These are phyloP conservation scores for Pseudocercospora vitis DNA, from an alignment of 2,329 filamentous ascomycete genomes.

Conservation along the genomic window DNA sequence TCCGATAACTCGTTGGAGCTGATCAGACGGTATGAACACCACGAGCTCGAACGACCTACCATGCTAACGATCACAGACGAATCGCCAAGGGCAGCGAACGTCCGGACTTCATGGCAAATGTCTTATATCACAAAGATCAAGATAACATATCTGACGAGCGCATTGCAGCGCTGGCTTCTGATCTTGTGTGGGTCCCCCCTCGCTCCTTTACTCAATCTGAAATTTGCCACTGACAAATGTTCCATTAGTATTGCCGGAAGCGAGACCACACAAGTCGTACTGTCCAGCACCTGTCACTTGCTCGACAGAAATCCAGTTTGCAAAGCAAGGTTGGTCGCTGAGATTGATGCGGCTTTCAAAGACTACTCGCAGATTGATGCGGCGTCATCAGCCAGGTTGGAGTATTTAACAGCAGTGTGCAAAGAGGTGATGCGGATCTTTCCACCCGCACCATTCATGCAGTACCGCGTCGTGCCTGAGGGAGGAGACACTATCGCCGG, in stretches of 20 bases:
- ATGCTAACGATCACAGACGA: background rate
- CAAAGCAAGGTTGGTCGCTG: background rate
- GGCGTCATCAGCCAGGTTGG: constrained; percentile 5
- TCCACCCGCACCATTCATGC: constrained; percentile 9
- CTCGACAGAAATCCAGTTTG: constrained; percentile 6
- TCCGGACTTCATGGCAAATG: background rate
- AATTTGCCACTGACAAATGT: background rate
- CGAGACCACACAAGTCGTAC: background rate
- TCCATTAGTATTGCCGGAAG: background rate
- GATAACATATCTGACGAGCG: background rate
- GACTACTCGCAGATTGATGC: constrained; percentile 6
- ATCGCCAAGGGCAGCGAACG: background rate
- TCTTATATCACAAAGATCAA: background rate
- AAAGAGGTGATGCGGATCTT: constrained; percentile 17
- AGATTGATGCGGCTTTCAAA: constrained; percentile 7
- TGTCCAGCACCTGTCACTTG: background rate
- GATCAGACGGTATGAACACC: background rate
- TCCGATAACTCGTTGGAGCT: background rate
- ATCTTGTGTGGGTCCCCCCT: background rate
- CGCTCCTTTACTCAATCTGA: too few relatives aligned
- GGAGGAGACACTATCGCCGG: constrained; percentile 40
- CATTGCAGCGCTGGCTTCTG: background rate
- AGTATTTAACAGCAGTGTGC: constrained; percentile 4
- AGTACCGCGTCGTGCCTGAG: constrained; percentile 28
- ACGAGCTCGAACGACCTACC: background rate